These are phyloP conservation scores for Lactarius deliciosus DNA, from an alignment of 768 basidiomycete genomes.

Conservation along the genomic window DNA sequence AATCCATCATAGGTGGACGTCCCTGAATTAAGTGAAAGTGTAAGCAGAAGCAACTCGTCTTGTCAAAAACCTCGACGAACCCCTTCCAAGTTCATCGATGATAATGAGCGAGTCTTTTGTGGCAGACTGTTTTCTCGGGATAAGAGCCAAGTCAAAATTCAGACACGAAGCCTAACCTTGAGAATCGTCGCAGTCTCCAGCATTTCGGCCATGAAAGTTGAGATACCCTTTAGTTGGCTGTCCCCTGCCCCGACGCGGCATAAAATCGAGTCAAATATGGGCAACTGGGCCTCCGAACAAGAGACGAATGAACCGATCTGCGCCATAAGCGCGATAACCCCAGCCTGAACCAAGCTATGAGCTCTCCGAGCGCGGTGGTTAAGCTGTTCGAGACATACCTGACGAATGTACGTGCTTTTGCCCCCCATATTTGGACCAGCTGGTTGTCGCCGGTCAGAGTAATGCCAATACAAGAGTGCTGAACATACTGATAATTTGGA, in stretches of 20 bases:
- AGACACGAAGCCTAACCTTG: slow-evolving; percentile 49
- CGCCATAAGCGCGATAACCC: slow-evolving; percentile 95
- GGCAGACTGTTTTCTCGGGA: slow-evolving; percentile 59
- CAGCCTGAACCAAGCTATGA: slow-evolving; percentile 53
- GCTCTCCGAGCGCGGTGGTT: not conserved
- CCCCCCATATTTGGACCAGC: slow-evolving; percentile 99
- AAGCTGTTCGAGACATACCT: slow-evolving; percentile 45
- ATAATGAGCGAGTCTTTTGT: slow-evolving; percentile 92
- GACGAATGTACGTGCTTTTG: slow-evolving; percentile 95
- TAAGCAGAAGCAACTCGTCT: slow-evolving; percentile 3
- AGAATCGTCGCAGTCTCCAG: slow-evolving; percentile 96
- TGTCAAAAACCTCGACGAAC: slow-evolving; percentile 38
- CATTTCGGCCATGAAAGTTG: slow-evolving; percentile 99
- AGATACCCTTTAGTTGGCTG: slow-evolving; percentile 95
- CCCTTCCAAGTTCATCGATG: slow-evolving; percentile 95
- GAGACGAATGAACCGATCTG: slow-evolving; percentile 96
- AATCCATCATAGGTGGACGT: slow-evolving; percentile 98
- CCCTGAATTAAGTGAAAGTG: slow-evolving; percentile 43
- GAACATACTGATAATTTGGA: slow-evolving; percentile 85
- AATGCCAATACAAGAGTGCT: not conserved
- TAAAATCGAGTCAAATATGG: slow-evolving; percentile 93
- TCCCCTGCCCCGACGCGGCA: slow-evolving; percentile 98
- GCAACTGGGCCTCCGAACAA: slow-evolving; percentile 79
- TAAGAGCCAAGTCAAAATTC: slow-evolving; percentile 2
- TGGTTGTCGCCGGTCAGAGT: slow-evolving; percentile 33